phyloP scores from a whole-genome alignment of 2,329 filamentous ascomycete species.

The Keithomyces neogunnii region DNA sequence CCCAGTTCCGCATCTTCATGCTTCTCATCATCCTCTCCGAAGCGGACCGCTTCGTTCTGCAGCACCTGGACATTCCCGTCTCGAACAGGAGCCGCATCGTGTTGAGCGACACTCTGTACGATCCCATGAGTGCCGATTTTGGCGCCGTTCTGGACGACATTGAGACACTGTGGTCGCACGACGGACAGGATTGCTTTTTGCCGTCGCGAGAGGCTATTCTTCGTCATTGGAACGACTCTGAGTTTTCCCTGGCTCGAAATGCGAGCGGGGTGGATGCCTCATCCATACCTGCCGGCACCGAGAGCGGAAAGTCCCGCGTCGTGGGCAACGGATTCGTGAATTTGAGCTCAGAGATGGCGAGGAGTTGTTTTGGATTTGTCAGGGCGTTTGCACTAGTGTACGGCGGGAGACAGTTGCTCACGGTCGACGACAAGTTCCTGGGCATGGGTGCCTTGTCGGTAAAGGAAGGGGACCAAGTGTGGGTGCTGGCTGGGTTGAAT shows the following conservation, averaged over 20 bases:
- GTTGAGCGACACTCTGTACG: slow-evolving; percentile 9
- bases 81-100: slow-evolving; percentile 3
- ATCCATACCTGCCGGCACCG: slow-evolving; percentile 8
- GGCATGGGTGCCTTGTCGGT: slow-evolving; percentile 12
- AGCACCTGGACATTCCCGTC: slow-evolving; percentile 19
- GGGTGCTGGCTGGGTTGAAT: slow-evolving; percentile 14
- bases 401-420: slow-evolving; percentile 15
- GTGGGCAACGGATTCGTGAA: slow-evolving; percentile 12
- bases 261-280: slow-evolving; percentile 9
- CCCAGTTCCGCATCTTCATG: slow-evolving; percentile 14
- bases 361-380: slow-evolving; percentile 11
- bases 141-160: slow-evolving; percentile 10
- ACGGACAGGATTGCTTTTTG: slow-evolving; percentile 10
- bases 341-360: slow-evolving; percentile 9
- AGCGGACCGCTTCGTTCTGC: slow-evolving; percentile 24
- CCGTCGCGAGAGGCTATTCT: slow-evolving; percentile 13
- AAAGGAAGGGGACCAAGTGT: slow-evolving; percentile 14
- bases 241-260: slow-evolving; percentile 12
- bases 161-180: slow-evolving; percentile 10
- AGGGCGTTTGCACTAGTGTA: slow-evolving; percentile 12
- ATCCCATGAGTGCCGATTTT: slow-evolving; percentile 14
- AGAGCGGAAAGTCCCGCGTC: slow-evolving; percentile 11
- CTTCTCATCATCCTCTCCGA: slow-evolving; percentile 19
- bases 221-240: slow-evolving; percentile 12
- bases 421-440: slow-evolving; percentile 10